Percentiles rank a stretch among this genome's conserved stretches.
These are phyloP conservation scores for Crepidotus sp. DNA, from an alignment of 1,284 basidiomycete genomes.

Conservation along the genomic window DNA sequence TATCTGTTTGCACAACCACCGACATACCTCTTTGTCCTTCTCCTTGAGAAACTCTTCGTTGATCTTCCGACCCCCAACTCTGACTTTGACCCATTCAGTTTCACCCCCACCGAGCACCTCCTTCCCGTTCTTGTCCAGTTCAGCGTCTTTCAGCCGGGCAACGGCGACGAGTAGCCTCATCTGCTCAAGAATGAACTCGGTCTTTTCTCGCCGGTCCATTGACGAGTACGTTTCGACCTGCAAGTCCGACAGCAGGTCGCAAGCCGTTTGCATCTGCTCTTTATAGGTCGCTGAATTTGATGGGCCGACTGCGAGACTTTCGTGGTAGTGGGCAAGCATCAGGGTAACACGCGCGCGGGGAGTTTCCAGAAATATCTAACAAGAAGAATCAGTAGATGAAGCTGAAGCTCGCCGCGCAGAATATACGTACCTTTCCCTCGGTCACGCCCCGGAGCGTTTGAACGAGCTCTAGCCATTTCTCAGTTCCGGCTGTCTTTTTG, in stretches of 20 bases:
- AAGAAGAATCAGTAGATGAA: conserved; percentile 2
- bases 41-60: conserved; percentile 92
- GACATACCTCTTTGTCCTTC: conserved; percentile 74
- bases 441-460: conserved; percentile 88
- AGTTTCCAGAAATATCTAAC: conserved; percentile 93
- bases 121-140: conserved; percentile 46
- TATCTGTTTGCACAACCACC: background rate
- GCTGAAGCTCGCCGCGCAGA: background rate
- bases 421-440: conserved; percentile 76
- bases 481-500: conserved; percentile 54
- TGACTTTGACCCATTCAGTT: conserved; percentile 84
- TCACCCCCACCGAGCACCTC: conserved; percentile 61
- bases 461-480: conserved; percentile 80
- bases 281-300: conserved; percentile 39
- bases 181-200: conserved; percentile 96
- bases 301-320: conserved; percentile 46
- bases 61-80: conserved; percentile 89
- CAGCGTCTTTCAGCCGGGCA: conserved; percentile 61
- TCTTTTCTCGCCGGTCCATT: conserved; percentile 98
- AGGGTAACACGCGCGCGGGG: conserved; percentile 91
- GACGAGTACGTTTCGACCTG: conserved; percentile 99
- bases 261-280: conserved; percentile 72
- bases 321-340: conserved; percentile 76
- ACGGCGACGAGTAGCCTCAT: conserved; percentile 82
- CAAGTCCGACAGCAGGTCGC: conserved; percentile 87